A percentile compares a stretch with the other conserved stretches of the same genome.
Evolutionary conservation across 2,329 filamentous ascomycete species (phyloP).

Genomic region (Ophiocordyceps unilateralis): DNA sequence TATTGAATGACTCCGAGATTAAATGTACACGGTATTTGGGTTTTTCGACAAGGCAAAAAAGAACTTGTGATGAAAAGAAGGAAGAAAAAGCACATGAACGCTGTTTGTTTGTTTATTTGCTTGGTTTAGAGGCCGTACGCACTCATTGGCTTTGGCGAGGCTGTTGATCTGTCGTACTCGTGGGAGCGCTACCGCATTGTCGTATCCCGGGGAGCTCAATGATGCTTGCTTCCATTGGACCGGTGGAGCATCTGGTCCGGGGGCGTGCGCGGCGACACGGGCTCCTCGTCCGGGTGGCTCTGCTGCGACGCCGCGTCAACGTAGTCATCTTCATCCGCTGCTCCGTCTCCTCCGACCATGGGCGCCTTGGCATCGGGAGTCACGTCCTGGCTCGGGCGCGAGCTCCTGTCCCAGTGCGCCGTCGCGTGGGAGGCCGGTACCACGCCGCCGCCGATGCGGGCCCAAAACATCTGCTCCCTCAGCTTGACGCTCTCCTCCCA

Average conservation of each 20-base stretch:
- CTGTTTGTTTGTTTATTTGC: too few species aligned
- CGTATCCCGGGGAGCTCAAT: too few species aligned
- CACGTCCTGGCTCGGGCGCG: background rate
- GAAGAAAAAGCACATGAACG: too few species aligned
- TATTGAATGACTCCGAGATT: background rate
- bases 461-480: conserved; percentile 95
- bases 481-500: conserved; percentile 91
- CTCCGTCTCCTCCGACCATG: background rate
- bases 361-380: background rate
- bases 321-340: background rate
- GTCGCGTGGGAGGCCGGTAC: conserved; percentile 37
- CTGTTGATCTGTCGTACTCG: too few species aligned
- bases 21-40: too few species aligned
- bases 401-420: background rate
- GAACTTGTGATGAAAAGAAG: too few species aligned
- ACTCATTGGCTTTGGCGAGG: too few species aligned
- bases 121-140: too few species aligned
- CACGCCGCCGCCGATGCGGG: conserved; percentile 78
- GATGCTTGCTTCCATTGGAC: too few species aligned
- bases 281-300: background rate
- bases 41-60: too few species aligned
- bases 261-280: background rate
- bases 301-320: background rate
- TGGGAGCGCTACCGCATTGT: too few species aligned
- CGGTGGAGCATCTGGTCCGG: too few species aligned